Evolutionary conservation across 139 green algal species (phyloP), one percentile per base, ranked within the genome.

Genomic region (Closterium sp.): DNA sequence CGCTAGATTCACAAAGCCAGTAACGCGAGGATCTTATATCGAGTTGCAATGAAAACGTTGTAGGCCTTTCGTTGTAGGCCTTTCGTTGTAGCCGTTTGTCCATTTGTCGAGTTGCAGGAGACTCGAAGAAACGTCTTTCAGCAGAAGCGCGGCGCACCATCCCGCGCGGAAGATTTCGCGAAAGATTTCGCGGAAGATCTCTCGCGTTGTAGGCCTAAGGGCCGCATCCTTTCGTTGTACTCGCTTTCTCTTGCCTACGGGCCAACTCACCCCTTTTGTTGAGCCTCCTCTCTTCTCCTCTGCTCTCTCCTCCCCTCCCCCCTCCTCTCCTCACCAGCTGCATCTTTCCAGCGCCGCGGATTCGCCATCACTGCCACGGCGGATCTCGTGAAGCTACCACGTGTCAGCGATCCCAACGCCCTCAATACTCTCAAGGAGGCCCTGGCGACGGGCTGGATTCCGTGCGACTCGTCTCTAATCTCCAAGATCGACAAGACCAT

Each of bases 351-450:
- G 55, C 55, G 55, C 16, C 55, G 55, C 23, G 55, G 55, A 16
- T 76, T 76, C 55, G 55, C 55, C 55, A 76, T 76, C 55, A 76
- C 55, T 2, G 55, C 55, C 55, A 76, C 55, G 55, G 55, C 23
- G 55, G 55, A 76, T 76, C 55, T 76, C 55, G 55, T 76, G 55
- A 76, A 76, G 55, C 83, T 91, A 32, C 88, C 88, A 34, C 85
- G 34, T 89, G 88, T 88, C 25, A 33, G 6, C 28, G 88, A 91
- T 36, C 64, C 76, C 21, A 34, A 8, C 5, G 34, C 84, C 16
- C 33, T 33, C 19, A 91, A 88, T 19, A 84, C 88, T 25, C 88
- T 91, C 34, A 91, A 88, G 31, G 23, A 69, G 19, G 23, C 89
- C 25, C 21, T 91, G 25, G 88, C 88, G 38, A 31, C 31, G 31